Evolutionary conservation across 805 yeast species (phyloP), one percentile per base, ranked within the genome.

Genomic region (Nakazawaea sp.): DNA sequence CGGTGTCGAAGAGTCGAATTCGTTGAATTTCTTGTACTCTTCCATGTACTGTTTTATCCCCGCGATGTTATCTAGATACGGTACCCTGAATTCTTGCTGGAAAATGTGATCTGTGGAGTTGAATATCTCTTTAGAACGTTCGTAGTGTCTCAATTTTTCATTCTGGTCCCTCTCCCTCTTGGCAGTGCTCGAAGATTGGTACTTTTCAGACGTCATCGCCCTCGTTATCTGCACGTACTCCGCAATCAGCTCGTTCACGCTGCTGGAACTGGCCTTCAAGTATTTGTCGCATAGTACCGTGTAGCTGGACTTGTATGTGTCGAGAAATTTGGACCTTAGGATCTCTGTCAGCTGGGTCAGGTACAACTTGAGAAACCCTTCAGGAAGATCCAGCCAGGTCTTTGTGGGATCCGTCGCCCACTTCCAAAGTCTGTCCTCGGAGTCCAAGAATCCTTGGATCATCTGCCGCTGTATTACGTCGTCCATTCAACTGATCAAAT

Each of bases 161-260:
- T 27, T 32, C 18, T 23, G 15, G 16, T 32, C 18, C 13, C 15
- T n/a, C 24, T 32, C 33, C 23, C 18, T 27, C 19, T 6, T 17
- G 20, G 27, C 28, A 16, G 29, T 27, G 8, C 17, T 20, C 21
- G 7, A 8, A 7, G 10, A 10, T 8, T 7, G 10, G 10, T 21
- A 21, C 7, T 16, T 28, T 4, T 28, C 30, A 16, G 18, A 28
- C 11, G 36, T 25, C 27, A 18, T 28, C 12, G 33, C 24, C 21
- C 23, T 27, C 13, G 21, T 13, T 4, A 38, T 19, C 13, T 32
- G 41, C 21, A 33, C 35, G 18, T 32, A 38, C 12, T n/a, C 23
- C 4, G 30, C 33, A n/a, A 38, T 38, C 36, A 32, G 33, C 25
- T 23, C 24, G 12, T 38, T 32, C 10, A 38, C 36, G 16, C 20